Evolutionary conservation across 1,284 basidiomycete species (phyloP).

Genomic region (Microbotryum scabiosae): DNA sequence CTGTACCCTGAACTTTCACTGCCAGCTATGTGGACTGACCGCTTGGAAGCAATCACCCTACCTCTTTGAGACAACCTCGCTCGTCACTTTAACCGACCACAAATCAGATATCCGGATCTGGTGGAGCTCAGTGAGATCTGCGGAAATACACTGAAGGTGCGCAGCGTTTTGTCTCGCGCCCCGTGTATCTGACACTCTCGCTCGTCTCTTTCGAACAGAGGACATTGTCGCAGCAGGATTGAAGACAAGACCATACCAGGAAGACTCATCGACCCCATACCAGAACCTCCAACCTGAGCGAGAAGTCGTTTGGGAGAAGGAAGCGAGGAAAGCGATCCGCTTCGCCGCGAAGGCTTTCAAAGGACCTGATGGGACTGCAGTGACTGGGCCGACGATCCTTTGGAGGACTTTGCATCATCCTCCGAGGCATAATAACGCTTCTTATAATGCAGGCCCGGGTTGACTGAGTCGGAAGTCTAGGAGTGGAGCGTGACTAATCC

Average conservation of each 20-base stretch:
- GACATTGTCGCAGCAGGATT: constrained; percentile 27
- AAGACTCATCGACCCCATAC: constrained; percentile 29
- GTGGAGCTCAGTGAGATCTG: constrained; percentile 30
- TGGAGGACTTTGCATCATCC: constrained; percentile 30
- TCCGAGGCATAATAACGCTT: constrained; percentile 29
- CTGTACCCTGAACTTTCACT: too few relatives aligned
- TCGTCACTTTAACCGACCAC: constrained; percentile 16
- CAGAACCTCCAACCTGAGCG: constrained; percentile 16
- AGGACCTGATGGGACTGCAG: constrained; percentile 12
- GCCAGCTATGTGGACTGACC: constrained; percentile 24
- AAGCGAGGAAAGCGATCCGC: constrained; percentile 26
- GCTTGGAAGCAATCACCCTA: constrained; percentile 21
- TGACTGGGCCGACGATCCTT: constrained; percentile 22
- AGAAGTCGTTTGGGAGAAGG: constrained; percentile 22
- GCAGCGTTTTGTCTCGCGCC: neutral
- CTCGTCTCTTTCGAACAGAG: constrained; percentile 9
- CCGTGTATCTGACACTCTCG: neutral
- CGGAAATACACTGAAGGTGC: constrained; percentile 30
- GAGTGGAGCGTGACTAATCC: too few relatives aligned
- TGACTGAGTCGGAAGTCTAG: too few relatives aligned
- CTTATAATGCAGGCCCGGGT: too few relatives aligned
- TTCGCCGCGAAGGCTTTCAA: constrained; percentile 13
- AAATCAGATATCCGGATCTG: constrained; percentile 24
- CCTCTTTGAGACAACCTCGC: constrained; percentile 23
- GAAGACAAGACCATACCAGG: constrained; percentile 24